Conservation (phyloP, 176 grass and related monocot species). For the Luzula sylvatica region DNA sequence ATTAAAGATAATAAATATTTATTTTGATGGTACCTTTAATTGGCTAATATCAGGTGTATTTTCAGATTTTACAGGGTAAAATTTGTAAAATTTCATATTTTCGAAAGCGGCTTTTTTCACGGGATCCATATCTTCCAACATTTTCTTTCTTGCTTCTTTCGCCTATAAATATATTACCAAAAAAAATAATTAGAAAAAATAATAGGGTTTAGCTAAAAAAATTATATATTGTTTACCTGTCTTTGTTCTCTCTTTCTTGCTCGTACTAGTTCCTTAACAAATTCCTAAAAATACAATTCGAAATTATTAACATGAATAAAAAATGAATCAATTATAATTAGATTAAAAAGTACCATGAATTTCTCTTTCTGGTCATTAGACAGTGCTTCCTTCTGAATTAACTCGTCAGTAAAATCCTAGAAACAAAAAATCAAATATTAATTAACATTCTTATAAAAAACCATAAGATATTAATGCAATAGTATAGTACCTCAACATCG, state of each 20-base stretch:
- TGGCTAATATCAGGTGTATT: slow-evolving; percentile 62
- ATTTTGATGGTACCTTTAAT: slow-evolving; percentile 45
- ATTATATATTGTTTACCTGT: slow-evolving; percentile 32
- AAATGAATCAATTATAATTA: not conserved
- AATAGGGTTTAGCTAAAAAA: too few species aligned
- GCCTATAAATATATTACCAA: slow-evolving; percentile 33
- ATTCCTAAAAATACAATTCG: too few species aligned
- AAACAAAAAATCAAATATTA: not conserved
- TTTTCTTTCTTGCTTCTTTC: slow-evolving; percentile 72
- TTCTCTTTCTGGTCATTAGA: slow-evolving; percentile 77
- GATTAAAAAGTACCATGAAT: slow-evolving; percentile 39
- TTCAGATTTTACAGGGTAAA: slow-evolving; percentile 56
- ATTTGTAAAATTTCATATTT: slow-evolving; percentile 79
- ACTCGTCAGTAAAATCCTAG: slow-evolving; percentile 62
- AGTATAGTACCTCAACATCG: slow-evolving; percentile 47
- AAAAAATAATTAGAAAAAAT: not conserved
- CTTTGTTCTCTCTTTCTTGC: slow-evolving; percentile 51
- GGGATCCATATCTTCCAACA: slow-evolving; percentile 75
- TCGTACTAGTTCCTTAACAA: slow-evolving; percentile 74
- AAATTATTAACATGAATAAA: slow-evolving; percentile 21
- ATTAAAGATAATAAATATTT: not conserved
- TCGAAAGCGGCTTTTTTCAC: slow-evolving; percentile 52
- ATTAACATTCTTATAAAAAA: not conserved
- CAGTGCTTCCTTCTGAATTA: slow-evolving; percentile 45
- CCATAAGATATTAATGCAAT: not conserved